Evolutionary conservation across 2,329 filamentous ascomycete genomes (phyloP).

Genomic region (Pseudocercospora fijiensis): DNA sequence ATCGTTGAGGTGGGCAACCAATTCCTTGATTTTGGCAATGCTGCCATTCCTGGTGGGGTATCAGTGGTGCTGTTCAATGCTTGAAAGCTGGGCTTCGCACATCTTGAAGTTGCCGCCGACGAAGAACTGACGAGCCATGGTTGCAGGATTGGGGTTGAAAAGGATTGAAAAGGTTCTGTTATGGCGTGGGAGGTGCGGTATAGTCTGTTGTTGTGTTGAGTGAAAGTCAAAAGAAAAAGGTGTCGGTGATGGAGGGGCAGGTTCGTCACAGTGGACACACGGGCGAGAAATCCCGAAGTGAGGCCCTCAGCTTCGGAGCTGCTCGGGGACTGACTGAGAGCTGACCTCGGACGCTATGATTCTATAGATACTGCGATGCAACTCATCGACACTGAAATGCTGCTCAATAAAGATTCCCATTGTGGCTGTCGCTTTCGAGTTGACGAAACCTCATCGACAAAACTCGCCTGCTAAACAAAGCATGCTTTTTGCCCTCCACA

Average conservation of each 20-base stretch:
- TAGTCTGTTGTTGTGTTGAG: background rate
- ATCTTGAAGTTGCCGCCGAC: slow-evolving; percentile 87
- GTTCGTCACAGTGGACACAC: background rate
- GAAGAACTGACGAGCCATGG: slow-evolving; percentile 46
- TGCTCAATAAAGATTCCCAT: too few relatives aligned
- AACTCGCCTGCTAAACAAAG: background rate
- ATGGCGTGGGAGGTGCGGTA: background rate
- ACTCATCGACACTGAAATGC: too few relatives aligned
- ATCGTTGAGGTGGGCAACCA: slow-evolving; percentile 84
- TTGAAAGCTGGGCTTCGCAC: slow-evolving; percentile 48
- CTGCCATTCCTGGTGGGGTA: slow-evolving; percentile 79
- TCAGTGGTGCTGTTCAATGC: slow-evolving; percentile 12
- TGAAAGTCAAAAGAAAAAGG: background rate
- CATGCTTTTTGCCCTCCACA: background rate
- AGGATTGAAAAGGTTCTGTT: background rate
- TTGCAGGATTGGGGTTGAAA: slow-evolving; percentile 28
- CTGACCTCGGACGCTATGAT: too few relatives aligned
- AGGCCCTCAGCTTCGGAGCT: background rate
- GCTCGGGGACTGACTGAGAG: background rate
- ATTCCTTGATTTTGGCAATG: slow-evolving; percentile 61
- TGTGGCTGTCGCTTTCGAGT: background rate
- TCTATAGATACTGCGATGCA: too few relatives aligned
- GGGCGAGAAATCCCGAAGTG: background rate
- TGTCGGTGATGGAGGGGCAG: background rate
- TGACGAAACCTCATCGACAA: background rate